Conservation (phyloP, 805 yeast genomes). For the Clavispora santaluciae region DNA sequence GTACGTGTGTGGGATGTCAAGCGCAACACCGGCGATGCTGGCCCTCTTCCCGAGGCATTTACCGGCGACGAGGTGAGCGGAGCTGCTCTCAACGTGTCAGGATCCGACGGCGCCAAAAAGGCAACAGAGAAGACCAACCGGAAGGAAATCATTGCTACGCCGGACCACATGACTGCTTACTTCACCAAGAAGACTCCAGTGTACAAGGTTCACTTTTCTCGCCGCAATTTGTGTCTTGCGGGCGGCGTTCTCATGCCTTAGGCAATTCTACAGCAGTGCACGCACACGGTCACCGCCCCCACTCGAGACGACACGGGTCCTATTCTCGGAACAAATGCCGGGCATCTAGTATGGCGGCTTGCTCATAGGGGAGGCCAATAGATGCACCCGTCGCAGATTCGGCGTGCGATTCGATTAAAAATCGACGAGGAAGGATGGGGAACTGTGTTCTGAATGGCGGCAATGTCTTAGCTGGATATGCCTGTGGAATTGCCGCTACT, state of each 20-base stretch:
- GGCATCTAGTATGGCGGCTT: too few species aligned
- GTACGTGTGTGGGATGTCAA: conserved; percentile 96
- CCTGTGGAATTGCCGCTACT: too few species aligned
- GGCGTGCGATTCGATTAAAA: too few species aligned
- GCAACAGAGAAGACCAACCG: conserved; percentile 38
- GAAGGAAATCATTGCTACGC: conserved; percentile 71
- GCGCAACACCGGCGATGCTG: conserved; percentile 74
- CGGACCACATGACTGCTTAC: conserved; percentile 89
- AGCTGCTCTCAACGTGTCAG: conserved; percentile 9
- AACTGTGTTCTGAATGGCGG: too few species aligned
- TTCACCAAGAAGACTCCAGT: conserved; percentile 94
- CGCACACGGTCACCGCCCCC: too few species aligned
- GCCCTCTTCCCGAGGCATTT: conserved; percentile 72
- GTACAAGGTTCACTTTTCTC: conserved; percentile 85
- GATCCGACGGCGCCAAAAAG: conserved; percentile 20
- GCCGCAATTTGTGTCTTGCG: conserved; percentile 85
- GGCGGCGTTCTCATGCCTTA: conserved; percentile 71
- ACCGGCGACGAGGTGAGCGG: conserved; percentile 16
- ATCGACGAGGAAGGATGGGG: too few species aligned
- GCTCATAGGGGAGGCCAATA: too few species aligned
- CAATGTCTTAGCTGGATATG: too few species aligned
- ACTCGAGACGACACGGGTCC: too few species aligned
- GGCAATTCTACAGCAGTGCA: too few species aligned
- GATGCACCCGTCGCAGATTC: too few species aligned
- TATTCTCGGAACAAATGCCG: too few species aligned